Percentiles rank a stretch among this genome's conserved stretches.
These are phyloP conservation scores for Styphnolobium japonicum DNA, from an alignment of 306 rosid species.

Conservation along the genomic window DNA sequence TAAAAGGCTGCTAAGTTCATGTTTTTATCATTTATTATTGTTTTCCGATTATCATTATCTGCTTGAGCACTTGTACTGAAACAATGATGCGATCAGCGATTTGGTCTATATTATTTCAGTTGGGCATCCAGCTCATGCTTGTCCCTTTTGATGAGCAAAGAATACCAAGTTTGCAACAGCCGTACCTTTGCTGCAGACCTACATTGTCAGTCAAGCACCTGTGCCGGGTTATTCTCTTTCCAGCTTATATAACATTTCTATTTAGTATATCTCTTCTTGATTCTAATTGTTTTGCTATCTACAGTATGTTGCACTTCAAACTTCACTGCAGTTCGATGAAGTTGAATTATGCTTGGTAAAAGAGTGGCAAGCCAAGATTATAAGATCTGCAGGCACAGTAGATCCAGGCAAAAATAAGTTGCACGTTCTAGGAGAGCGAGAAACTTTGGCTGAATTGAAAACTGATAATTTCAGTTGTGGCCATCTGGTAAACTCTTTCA, in stretches of 20 bases:
- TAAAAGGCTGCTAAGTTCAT: not conserved
- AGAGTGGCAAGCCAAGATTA: slow-evolving; percentile 31
- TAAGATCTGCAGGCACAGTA: slow-evolving; percentile 19
- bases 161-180: slow-evolving; percentile 50
- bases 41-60: not conserved
- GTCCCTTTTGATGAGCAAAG: slow-evolving; percentile 59
- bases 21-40: not conserved
- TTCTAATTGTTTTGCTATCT: slow-evolving; percentile 20
- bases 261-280: not conserved
- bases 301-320: slow-evolving; percentile 59
- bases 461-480: slow-evolving; percentile 28
- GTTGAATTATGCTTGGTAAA: slow-evolving; percentile 54
- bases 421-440: slow-evolving; percentile 42
- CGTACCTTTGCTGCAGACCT: slow-evolving; percentile 63
- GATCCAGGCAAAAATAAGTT: slow-evolving; percentile 46
- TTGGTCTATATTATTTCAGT: slow-evolving; percentile 38
- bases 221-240: slow-evolving; percentile 49
- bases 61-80: not conserved
- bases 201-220: slow-evolving; percentile 47
- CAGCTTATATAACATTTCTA: slow-evolving; percentile 4
- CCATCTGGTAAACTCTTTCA: slow-evolving; percentile 53
- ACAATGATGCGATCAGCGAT: slow-evolving; percentile 2
- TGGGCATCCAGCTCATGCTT: slow-evolving; percentile 48
- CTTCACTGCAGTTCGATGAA: slow-evolving; percentile 35
- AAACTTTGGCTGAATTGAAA: slow-evolving; percentile 59